Conservation (phyloP, 2,329 filamentous ascomycete species). For the Dothistroma septosporum region DNA sequence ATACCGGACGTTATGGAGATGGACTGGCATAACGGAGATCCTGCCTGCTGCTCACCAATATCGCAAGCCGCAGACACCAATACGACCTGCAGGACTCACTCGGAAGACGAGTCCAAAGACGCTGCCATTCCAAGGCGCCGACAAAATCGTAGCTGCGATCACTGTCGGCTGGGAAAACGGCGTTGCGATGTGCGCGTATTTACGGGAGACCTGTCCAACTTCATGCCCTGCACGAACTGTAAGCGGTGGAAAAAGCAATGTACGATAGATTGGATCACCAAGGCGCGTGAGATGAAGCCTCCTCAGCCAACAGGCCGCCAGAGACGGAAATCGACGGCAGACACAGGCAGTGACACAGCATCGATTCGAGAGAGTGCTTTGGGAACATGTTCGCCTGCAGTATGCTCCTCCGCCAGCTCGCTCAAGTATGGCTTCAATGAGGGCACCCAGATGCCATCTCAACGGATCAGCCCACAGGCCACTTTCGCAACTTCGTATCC, state of each 20-base stretch:
- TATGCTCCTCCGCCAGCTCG: not conserved
- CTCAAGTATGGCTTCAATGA: not conserved
- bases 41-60: not conserved
- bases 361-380: not conserved
- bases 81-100: constrained; percentile 5
- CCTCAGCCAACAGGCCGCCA: not conserved
- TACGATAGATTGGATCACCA: constrained; percentile 14
- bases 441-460: not conserved
- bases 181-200: constrained; percentile 12
- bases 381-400: not conserved
- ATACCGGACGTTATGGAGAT: not conserved
- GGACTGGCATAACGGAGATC: not conserved
- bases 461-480: not conserved
- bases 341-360: not conserved
- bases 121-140: constrained; percentile 8
- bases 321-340: constrained; percentile 6
- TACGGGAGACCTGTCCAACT: constrained; percentile 4
- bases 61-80: not conserved
- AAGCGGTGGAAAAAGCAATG: constrained; percentile 15
- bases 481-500: not conserved
- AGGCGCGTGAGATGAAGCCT: constrained; percentile 5
- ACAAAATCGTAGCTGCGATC: constrained; percentile 16
- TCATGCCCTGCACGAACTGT: constrained; percentile 14
- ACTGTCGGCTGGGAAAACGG: constrained; percentile 15
- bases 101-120: constrained; percentile 6